Percentiles rank a stretch among this genome's conserved stretches.
Conservation (phyloP, 257 asterid genomes). For the Jacaranda copaia region DNA sequence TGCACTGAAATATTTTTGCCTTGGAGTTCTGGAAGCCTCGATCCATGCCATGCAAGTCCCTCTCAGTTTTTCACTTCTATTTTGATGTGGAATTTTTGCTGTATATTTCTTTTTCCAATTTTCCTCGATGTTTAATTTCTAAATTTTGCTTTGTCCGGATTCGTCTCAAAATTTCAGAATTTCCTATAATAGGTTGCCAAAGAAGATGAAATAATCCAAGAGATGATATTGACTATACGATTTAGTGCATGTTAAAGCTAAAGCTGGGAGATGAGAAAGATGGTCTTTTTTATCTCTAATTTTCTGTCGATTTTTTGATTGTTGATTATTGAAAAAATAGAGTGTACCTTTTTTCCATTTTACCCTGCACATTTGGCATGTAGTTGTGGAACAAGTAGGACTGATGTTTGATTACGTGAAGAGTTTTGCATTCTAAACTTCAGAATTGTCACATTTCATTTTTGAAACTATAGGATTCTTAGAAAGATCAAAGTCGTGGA, state of each 20-base stretch:
- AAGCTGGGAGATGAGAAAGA: no score
- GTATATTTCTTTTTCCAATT: background rate
- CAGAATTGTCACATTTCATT: background rate
- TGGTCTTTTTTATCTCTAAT: background rate
- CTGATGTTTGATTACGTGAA: background rate
- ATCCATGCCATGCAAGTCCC: background rate
- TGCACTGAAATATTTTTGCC: background rate
- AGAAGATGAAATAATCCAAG: background rate
- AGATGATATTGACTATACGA: background rate
- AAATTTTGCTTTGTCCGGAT: background rate
- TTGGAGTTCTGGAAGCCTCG: background rate
- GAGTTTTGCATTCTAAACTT: background rate
- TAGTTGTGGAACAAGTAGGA: background rate
- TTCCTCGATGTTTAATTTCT: background rate
- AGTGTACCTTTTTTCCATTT: background rate
- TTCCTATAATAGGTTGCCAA: background rate
- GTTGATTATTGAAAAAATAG: background rate
- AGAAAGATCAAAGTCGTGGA: background rate
- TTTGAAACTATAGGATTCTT: background rate
- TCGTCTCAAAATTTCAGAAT: background rate
- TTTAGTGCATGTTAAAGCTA: background rate
- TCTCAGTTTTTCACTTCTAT: constrained; percentile 1
- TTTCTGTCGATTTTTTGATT: background rate
- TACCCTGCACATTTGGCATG: background rate
- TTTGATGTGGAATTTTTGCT: background rate